A percentile compares a stretch with the other conserved stretches of the same genome.
phyloP scores from a whole-genome alignment of 176 grass and related monocot genomes.

The Oryza glaberrima region DNA sequence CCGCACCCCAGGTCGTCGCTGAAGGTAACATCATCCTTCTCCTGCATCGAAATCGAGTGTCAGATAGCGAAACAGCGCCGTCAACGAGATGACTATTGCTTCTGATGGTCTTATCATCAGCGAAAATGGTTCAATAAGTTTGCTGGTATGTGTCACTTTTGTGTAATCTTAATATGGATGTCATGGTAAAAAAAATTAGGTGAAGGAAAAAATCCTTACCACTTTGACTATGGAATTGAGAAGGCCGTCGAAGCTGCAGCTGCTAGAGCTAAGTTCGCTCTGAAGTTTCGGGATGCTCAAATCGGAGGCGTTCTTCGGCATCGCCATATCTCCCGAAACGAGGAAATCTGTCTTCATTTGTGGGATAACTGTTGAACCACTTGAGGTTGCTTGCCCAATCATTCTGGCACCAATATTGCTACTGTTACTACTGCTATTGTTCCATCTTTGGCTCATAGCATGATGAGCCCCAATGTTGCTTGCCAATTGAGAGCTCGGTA shows the following conservation, averaged over 20 bases:
- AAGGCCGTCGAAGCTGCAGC: constrained; percentile 71
- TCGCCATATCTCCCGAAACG: constrained; percentile 28
- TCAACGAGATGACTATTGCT: neutral
- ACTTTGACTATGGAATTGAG: constrained; percentile 89
- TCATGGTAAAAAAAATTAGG: neutral
- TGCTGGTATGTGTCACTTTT: neutral
- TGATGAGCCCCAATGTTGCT: constrained; percentile 40
- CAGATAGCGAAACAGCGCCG: neutral
- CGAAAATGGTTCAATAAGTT: neutral
- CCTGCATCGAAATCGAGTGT: constrained; percentile 47
- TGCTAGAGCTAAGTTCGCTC: constrained; percentile 59
- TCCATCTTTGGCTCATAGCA: constrained; percentile 45
- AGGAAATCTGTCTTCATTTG: constrained; percentile 50
- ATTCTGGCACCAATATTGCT: constrained; percentile 33
- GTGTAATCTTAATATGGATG: neutral
- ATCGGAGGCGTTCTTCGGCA: constrained; percentile 47
- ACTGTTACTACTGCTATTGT: constrained; percentile 35
- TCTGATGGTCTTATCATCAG: no score
- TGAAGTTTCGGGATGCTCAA: constrained; percentile 48
- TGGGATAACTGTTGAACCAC: constrained; percentile 30
- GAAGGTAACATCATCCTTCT: constrained; percentile 74
- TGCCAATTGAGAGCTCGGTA: constrained; percentile 37
- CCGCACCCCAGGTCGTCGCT: constrained; percentile 65
- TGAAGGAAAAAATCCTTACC: constrained; percentile 40
- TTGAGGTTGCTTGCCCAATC: constrained; percentile 41